Conservation (phyloP, 768 basidiomycete genomes). For the Paxillus rubicundulus region DNA sequence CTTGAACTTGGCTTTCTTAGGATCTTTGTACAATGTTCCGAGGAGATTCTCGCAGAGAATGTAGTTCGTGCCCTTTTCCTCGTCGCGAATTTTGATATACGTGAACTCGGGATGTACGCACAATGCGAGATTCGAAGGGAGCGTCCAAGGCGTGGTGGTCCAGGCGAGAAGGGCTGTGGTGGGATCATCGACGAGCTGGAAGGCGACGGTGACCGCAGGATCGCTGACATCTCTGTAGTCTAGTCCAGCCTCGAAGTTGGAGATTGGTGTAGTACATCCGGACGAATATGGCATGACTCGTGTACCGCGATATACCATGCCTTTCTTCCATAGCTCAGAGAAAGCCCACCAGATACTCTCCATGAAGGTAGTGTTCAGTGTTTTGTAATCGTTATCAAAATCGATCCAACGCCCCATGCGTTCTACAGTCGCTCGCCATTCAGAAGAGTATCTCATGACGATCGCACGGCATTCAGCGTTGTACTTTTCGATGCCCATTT, state of each 20-base stretch:
- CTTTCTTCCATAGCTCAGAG: slow-evolving; percentile 87
- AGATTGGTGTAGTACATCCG: slow-evolving; percentile 91
- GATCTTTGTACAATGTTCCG: slow-evolving; percentile 89
- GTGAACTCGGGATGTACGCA: slow-evolving; percentile 96
- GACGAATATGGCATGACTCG: slow-evolving; percentile 98
- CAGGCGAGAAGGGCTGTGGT: slow-evolving; percentile 88
- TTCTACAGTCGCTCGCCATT: slow-evolving; percentile 94
- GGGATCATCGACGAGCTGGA: slow-evolving; percentile 92
- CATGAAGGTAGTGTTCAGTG: slow-evolving; percentile 91
- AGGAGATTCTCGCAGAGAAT: slow-evolving; percentile 90
- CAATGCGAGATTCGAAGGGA: slow-evolving; percentile 91
- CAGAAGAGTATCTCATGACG: slow-evolving; percentile 93
- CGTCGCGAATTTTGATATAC: slow-evolving; percentile 96
- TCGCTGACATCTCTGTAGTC: slow-evolving; percentile 93
- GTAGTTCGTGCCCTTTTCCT: slow-evolving; percentile 81
- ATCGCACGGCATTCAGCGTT: slow-evolving; percentile 95
- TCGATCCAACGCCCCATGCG: slow-evolving; percentile 99
- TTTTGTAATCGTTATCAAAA: slow-evolving; percentile 99
- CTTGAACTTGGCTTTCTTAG: slow-evolving; percentile 95
- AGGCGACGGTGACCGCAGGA: slow-evolving; percentile 91
- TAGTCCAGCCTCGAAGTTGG: slow-evolving; percentile 94
- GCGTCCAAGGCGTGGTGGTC: slow-evolving; percentile 99
- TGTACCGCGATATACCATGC: slow-evolving; percentile 88
- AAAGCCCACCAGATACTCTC: slow-evolving; percentile 99
- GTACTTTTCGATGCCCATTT: slow-evolving; percentile 96